phyloP scores from a whole-genome alignment of 257 asterid species.

The Mitragyna speciosa region DNA sequence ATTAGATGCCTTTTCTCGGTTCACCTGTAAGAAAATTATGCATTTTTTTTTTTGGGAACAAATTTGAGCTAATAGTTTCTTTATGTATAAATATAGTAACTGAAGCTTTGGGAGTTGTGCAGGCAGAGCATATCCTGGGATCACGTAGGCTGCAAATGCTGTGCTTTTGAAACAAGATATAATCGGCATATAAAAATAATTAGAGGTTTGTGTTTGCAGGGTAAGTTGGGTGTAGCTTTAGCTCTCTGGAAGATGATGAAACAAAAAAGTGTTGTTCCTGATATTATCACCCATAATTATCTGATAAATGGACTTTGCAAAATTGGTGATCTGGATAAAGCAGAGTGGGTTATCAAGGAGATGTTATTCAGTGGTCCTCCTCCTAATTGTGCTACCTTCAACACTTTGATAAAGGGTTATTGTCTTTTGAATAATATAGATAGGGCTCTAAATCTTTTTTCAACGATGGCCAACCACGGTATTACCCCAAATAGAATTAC shows the following conservation, averaged over 20 bases:
- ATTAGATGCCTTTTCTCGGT: background rate
- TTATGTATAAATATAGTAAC: background rate
- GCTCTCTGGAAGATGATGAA: slow-evolving; percentile 55
- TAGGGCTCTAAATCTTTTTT: slow-evolving; percentile 60
- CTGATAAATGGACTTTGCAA: slow-evolving; percentile 73
- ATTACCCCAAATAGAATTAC: slow-evolving; percentile 65
- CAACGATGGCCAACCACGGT: slow-evolving; percentile 56
- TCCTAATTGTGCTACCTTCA: slow-evolving; percentile 79
- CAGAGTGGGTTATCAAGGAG: slow-evolving; percentile 61
- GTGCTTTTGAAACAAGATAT: slow-evolving; percentile 27
- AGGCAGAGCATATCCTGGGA: slow-evolving; percentile 36
- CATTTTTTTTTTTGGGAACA: background rate
- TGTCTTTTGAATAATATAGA: slow-evolving; percentile 54
- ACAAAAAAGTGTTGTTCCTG: slow-evolving; percentile 51
- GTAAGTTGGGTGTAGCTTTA: slow-evolving; percentile 59
- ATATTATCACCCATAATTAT: slow-evolving; percentile 66
- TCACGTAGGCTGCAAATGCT: slow-evolving; percentile 26
- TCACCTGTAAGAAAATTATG: background rate
- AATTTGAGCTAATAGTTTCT: background rate
- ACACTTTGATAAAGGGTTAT: slow-evolving; percentile 75
- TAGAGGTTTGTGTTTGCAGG: slow-evolving; percentile 67
- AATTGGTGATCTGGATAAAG: slow-evolving; percentile 57
- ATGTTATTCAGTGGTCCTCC: slow-evolving; percentile 66
- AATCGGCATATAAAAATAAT: slow-evolving; percentile 34
- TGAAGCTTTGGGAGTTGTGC: background rate